Evolutionary conservation across 1,284 basidiomycete genomes (phyloP), one percentile per base, ranked within the genome.

Genomic region (Malassezia globosa): DNA sequence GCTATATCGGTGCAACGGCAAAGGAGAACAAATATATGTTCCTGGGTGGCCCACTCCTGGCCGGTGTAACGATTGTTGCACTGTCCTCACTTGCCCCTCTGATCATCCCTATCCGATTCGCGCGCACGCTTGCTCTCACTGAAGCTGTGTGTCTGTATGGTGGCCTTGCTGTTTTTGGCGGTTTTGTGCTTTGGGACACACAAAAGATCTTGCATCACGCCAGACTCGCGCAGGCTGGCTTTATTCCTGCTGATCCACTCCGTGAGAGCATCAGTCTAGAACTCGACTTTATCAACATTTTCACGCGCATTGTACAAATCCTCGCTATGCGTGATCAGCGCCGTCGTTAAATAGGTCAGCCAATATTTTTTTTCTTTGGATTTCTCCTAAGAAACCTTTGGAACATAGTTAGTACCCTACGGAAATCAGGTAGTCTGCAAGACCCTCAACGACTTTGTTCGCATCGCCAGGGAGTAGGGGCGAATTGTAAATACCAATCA

Each of bases 1-100:
- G 82, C 29, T 92, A 87, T 66, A 79, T 92, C 23, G 87, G 87
- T 25, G 86, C 87, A 7, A 92, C 88, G 16, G 87, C 87, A 24
- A 82, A 76, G 60, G 85, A 82, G 61, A 85, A 89, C 73, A 83
- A 81, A 69, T 92, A 83, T 71, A 74, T 92, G 25, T 83, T 84
- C 73, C 79, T 87, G 73, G 87, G 87, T 19, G 72, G 72, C 13
- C 73, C 73, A 1, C 61, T 75, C 34, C 63, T 92, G 21, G 87
- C 86, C 16, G 76, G 76, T 48, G 83, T 88, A 51, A 81, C 87
- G 18, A 85, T 90, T 29, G 85, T 92, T 19, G 85, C 87, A 23
- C 78, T 88, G 29, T 82, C 82, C 61, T 83, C 82, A 33, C 74
- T 92, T 33, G 87, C 88, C 6, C 88, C 87, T 0, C 82, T 92